Evolutionary conservation across 805 yeast genomes (phyloP).

Genomic region (Metschnikowia corniflorae): DNA sequence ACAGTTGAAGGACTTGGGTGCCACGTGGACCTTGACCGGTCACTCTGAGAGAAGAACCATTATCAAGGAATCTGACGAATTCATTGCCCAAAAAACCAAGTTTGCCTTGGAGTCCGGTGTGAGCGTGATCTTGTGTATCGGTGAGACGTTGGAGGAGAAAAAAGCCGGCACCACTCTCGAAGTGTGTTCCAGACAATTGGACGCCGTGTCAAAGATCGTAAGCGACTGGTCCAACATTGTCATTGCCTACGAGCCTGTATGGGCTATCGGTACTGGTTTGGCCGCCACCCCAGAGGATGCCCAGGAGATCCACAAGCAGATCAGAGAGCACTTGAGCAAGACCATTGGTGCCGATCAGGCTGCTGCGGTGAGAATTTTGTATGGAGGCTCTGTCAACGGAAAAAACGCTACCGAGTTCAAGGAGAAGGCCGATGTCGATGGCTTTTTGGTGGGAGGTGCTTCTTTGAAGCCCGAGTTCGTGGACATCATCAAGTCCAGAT

Average conservation of each 20-base stretch:
- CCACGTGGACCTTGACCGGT: constrained; percentile 92
- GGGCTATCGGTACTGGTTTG: constrained; percentile 99
- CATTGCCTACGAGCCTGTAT: constrained; percentile 97
- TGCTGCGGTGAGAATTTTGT: constrained; percentile 78
- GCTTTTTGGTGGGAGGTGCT: constrained; percentile 99
- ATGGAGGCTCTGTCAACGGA: constrained; percentile 99
- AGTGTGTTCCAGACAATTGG: constrained; percentile 84
- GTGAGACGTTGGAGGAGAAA: constrained; percentile 96
- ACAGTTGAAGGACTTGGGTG: constrained; percentile 87
- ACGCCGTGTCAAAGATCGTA: constrained; percentile 78
- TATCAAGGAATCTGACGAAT: constrained; percentile 84
- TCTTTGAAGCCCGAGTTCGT: constrained; percentile 96
- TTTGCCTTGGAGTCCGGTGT: constrained; percentile 89
- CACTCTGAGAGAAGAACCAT: constrained; percentile 98
- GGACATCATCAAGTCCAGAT: constrained; percentile 91
- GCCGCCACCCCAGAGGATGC: constrained; percentile 99
- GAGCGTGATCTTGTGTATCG: constrained; percentile 92
- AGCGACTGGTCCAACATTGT: constrained; percentile 90
- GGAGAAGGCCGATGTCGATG: constrained; percentile 92
- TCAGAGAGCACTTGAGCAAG: constrained; percentile 77
- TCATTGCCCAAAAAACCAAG: constrained; percentile 90
- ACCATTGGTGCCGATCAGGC: constrained; percentile 80
- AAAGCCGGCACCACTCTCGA: constrained; percentile 81
- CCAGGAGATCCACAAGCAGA: constrained; percentile 86
- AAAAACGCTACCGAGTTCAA: constrained; percentile 86